Evolutionary conservation across 2,329 filamentous ascomycete species (phyloP).

Genomic region (Chaetomium sp.): DNA sequence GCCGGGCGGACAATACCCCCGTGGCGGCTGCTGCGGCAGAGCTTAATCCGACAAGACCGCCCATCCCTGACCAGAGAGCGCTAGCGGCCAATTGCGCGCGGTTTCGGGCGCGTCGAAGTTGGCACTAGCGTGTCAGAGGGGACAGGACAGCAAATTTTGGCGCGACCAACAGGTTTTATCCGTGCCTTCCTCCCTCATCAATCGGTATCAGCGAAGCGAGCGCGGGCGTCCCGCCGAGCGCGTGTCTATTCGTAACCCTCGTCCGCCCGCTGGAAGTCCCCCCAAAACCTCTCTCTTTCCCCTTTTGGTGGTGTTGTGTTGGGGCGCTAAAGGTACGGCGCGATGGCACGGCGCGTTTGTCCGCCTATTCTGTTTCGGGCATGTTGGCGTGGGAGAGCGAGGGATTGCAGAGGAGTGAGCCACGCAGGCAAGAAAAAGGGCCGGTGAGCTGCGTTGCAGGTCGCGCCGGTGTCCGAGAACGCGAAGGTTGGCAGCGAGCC

Average conservation of each 20-base stretch:
- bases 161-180: background rate
- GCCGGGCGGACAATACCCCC: background rate
- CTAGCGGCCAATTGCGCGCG: conserved; percentile 4
- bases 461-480: too few relatives aligned
- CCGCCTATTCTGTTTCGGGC: background rate
- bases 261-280: too few relatives aligned
- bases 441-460: too few relatives aligned
- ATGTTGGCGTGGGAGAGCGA: background rate
- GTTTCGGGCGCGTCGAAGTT: background rate
- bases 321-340: background rate
- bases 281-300: too few relatives aligned
- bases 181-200: background rate
- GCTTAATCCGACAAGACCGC: conserved; percentile 1
- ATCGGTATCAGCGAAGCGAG: background rate
- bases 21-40: conserved; percentile 9
- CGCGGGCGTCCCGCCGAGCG: background rate
- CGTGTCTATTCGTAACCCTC: background rate
- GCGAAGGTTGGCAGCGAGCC: background rate
- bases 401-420: background rate
- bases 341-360: background rate
- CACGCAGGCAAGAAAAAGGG: background rate
- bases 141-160: background rate
- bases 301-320: background rate
- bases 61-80: conserved; percentile 2
- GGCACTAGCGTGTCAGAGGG: conserved; percentile 5